These are phyloP conservation scores for Colletotrichum chlorophyti DNA, from an alignment of 2,329 filamentous ascomycete genomes.

Conservation along the genomic window DNA sequence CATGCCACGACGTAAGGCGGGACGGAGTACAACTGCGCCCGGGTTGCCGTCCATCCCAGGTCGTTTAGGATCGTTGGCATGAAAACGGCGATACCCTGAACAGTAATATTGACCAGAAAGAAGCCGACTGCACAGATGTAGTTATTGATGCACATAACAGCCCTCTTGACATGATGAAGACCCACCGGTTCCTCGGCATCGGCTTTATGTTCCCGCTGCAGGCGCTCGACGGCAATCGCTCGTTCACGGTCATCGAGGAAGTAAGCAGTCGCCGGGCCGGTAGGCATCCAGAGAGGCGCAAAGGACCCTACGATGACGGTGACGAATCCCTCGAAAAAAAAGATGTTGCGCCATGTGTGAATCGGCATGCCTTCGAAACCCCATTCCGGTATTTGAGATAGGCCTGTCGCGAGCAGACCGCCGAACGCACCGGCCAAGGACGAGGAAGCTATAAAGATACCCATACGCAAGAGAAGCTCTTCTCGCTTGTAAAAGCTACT, in stretches of 20 bases:
- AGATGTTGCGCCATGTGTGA: slow-evolving; percentile 64
- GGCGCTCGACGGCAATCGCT: slow-evolving; percentile 58
- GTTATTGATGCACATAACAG: slow-evolving; percentile 63
- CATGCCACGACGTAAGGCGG: slow-evolving; percentile 51
- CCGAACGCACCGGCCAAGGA: slow-evolving; percentile 64
- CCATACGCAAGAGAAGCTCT: slow-evolving; percentile 61
- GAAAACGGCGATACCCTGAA: slow-evolving; percentile 60
- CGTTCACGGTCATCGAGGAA: slow-evolving; percentile 61
- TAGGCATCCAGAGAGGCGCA: slow-evolving; percentile 60
- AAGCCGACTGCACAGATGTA: slow-evolving; percentile 64
- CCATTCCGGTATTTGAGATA: slow-evolving; percentile 59
- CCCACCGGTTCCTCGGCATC: slow-evolving; percentile 54
- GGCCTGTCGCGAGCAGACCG: slow-evolving; percentile 60
- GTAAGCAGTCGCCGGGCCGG: slow-evolving; percentile 52
- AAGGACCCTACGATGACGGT: slow-evolving; percentile 54
- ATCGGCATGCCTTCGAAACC: slow-evolving; percentile 50
- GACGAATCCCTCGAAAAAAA: slow-evolving; percentile 67
- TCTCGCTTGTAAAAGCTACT: slow-evolving; percentile 63
- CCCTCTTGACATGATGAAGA: slow-evolving; percentile 54
- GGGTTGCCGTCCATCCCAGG: slow-evolving; percentile 45
- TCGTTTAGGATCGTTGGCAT: slow-evolving; percentile 55
- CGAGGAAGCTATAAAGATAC: slow-evolving; percentile 62
- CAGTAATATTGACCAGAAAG: slow-evolving; percentile 66
- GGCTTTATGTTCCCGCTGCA: slow-evolving; percentile 55
- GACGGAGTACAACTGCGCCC: slow-evolving; percentile 51